These are phyloP conservation scores for Erigeron canadensis DNA, from an alignment of 129 eudicot species.

Conservation along the genomic window DNA sequence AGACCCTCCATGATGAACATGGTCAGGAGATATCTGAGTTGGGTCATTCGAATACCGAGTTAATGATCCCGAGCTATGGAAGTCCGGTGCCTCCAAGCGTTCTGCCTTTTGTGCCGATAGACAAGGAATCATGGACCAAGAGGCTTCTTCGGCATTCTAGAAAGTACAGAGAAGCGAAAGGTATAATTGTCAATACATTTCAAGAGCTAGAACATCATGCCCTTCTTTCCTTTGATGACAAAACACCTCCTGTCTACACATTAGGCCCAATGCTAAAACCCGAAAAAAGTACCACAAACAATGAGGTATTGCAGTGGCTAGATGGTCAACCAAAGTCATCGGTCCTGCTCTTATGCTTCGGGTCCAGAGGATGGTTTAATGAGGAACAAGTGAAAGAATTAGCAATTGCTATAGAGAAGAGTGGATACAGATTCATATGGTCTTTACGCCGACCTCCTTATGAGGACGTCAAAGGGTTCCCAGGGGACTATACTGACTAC, in stretches of 20 bases:
- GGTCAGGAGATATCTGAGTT: slow-evolving; percentile 29
- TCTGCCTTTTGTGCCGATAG: slow-evolving; percentile 27
- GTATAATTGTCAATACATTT: slow-evolving; percentile 49
- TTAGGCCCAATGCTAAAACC: slow-evolving; percentile 50
- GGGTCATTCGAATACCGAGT: slow-evolving; percentile 2
- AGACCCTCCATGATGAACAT: slow-evolving; percentile 33
- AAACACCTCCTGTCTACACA: slow-evolving; percentile 37
- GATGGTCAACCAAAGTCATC: slow-evolving; percentile 39
- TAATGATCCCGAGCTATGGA: slow-evolving; percentile 32
- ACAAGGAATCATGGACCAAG: slow-evolving; percentile 27
- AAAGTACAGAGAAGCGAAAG: slow-evolving; percentile 4
- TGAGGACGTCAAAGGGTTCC: slow-evolving; percentile 11
- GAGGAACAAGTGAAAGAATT: background rate
- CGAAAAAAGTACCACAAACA: background rate
- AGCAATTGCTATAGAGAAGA: slow-evolving; percentile 16
- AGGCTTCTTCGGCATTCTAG: slow-evolving; percentile 23
- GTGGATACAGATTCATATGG: slow-evolving; percentile 37
- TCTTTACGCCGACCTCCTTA: slow-evolving; percentile 32
- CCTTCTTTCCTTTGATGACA: slow-evolving; percentile 16
- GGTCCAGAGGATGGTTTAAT: slow-evolving; percentile 27
- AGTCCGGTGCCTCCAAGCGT: slow-evolving; percentile 33
- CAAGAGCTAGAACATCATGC: slow-evolving; percentile 43
- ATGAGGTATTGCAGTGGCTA: slow-evolving; percentile 35
- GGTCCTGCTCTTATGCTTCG: slow-evolving; percentile 36
- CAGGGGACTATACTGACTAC: slow-evolving; percentile 14